These are phyloP conservation scores for Chlorella vulgaris DNA, from an alignment of 139 green algal genomes.

Conservation along the genomic window DNA sequence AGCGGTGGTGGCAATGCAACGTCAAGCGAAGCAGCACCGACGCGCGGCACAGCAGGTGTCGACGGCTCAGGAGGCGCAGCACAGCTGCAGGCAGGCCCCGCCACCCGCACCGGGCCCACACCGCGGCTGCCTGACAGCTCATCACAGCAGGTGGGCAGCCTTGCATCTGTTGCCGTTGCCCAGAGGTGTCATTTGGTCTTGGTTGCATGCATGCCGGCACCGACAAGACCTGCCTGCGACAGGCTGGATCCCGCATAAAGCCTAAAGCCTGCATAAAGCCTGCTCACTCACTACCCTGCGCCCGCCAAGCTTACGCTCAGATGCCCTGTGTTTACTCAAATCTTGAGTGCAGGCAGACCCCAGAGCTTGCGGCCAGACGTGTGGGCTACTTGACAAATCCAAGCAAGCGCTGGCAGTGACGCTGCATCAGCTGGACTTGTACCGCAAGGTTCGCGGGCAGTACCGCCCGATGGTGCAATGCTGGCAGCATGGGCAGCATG, in stretches of 20 bases:
- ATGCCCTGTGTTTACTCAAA: background rate
- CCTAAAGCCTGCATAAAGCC: too few species aligned
- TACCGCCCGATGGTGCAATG: too few species aligned
- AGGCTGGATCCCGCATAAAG: too few species aligned
- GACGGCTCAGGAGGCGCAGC: background rate
- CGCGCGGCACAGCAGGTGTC: background rate
- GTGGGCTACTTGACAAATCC: background rate
- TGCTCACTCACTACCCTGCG: too few species aligned
- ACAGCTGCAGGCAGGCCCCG: background rate
- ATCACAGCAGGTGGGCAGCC: background rate
- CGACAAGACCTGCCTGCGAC: too few species aligned
- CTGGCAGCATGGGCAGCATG: too few species aligned
- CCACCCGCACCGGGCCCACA: background rate
- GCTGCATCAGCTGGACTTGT: conserved; percentile 19
- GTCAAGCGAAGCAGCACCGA: background rate
- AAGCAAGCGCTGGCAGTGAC: conserved; percentile 15
- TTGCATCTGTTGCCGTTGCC: background rate
- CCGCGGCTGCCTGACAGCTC: background rate
- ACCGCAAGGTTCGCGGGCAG: background rate
- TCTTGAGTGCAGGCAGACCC: background rate
- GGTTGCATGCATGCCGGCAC: background rate
- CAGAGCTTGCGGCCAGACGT: background rate
- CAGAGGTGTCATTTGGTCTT: background rate
- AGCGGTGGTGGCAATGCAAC: background rate
- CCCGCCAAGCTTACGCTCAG: too few species aligned